Percentiles rank a stretch among this genome's conserved stretches.
phyloP scores from a whole-genome alignment of 257 asterid genomes.

The Linaria vulgaris region DNA sequence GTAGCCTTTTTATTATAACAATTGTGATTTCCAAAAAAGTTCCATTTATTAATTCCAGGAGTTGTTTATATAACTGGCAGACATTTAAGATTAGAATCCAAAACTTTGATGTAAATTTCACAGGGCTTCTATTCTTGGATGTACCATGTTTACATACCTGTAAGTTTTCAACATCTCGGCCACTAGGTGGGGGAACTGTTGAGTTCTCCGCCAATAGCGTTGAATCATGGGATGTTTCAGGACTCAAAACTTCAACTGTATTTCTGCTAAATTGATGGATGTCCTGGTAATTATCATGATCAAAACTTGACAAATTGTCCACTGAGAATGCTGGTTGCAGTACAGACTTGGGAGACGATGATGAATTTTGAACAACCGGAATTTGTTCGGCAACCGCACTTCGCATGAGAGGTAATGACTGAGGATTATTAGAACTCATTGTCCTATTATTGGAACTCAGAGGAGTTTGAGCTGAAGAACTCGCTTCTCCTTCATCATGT shows the following conservation, averaged over 20 bases:
- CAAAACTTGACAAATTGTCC: constrained; percentile 38
- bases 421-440: constrained; percentile 22
- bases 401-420: constrained; percentile 12
- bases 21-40: too few relatives aligned
- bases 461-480: constrained; percentile 7
- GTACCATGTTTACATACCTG: constrained; percentile 33
- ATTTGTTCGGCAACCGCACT: constrained; percentile 29
- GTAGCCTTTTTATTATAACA: too few relatives aligned
- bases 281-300: constrained; percentile 36
- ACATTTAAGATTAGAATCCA: too few relatives aligned
- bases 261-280: constrained; percentile 25
- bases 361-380: constrained; percentile 30
- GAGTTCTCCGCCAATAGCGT: constrained; percentile 23
- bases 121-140: too few relatives aligned
- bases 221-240: constrained; percentile 17
- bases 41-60: too few relatives aligned
- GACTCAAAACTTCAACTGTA: constrained; percentile 17
- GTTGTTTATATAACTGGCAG: too few relatives aligned
- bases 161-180: constrained; percentile 20
- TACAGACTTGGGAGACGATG: constrained; percentile 55
- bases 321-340: constrained; percentile 45
- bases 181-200: neutral
- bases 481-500: constrained; percentile 19
- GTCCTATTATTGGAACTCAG: constrained; percentile 17
- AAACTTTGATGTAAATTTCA: too few relatives aligned